Conservation (phyloP, 2,329 filamentous ascomycete species). For the Ophiosphaerella narmari region DNA sequence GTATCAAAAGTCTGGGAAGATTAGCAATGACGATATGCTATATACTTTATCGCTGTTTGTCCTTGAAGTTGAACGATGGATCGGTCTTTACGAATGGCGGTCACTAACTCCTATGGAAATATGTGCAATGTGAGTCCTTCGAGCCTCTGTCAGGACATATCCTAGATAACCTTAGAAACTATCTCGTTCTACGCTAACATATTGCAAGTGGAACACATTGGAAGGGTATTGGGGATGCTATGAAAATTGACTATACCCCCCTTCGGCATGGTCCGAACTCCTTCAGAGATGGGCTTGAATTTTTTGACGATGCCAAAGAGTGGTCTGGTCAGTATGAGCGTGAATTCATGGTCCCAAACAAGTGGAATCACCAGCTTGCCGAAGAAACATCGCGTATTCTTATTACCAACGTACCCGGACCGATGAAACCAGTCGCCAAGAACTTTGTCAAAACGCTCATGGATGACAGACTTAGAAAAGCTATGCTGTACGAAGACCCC, state of each 20-base stretch:
- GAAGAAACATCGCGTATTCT: slow-evolving; percentile 65
- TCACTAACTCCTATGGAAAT: slow-evolving; percentile 67
- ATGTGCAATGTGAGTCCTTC: slow-evolving; percentile 58
- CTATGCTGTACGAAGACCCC: slow-evolving; percentile 57
- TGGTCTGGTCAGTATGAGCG: slow-evolving; percentile 65
- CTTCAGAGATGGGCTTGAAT: slow-evolving; percentile 58
- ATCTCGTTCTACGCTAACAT: not conserved
- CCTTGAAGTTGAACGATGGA: slow-evolving; percentile 67
- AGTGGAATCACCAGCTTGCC: slow-evolving; percentile 52
- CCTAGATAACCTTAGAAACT: not conserved
- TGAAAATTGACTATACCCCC: slow-evolving; percentile 62
- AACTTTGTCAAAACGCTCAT: slow-evolving; percentile 64
- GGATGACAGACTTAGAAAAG: slow-evolving; percentile 65
- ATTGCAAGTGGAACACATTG: slow-evolving; percentile 62
- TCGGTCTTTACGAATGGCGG: slow-evolving; percentile 72
- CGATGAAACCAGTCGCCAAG: slow-evolving; percentile 52
- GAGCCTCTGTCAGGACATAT: not conserved
- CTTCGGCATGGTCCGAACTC: slow-evolving; percentile 47
- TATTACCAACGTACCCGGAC: slow-evolving; percentile 58
- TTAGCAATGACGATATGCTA: slow-evolving; percentile 66
- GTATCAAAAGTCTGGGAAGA: slow-evolving; percentile 63
- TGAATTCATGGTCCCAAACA: slow-evolving; percentile 57
- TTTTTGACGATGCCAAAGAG: slow-evolving; percentile 55
- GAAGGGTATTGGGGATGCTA: slow-evolving; percentile 72
- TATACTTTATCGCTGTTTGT: slow-evolving; percentile 70